Conservation (phyloP, 345 rosid species). For the Boechera stricta region DNA sequence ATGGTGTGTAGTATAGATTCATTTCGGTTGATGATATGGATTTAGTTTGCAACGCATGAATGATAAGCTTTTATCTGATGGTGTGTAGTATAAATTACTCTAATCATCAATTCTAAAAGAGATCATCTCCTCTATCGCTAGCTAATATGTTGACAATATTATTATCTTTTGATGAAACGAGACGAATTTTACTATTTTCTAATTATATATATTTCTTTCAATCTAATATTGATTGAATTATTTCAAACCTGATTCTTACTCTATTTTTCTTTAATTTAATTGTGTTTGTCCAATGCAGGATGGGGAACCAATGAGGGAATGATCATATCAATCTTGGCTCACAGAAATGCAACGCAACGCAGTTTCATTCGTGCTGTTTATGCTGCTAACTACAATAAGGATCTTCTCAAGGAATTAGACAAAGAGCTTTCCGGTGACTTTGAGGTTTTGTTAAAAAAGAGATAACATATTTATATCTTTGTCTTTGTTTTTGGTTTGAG, state of each 20-base stretch:
- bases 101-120: neutral
- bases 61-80: no score
- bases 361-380: constrained; percentile 62
- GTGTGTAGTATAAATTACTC: neutral
- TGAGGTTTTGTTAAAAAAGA: constrained; percentile 56
- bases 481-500: neutral
- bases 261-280: neutral
- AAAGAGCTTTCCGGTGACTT: constrained; percentile 82
- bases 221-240: neutral
- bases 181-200: neutral
- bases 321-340: constrained; percentile 84
- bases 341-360: constrained; percentile 79
- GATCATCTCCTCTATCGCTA: neutral
- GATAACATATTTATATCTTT: neutral
- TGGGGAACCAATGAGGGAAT: constrained; percentile 88
- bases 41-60: neutral
- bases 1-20: constrained; percentile 5
- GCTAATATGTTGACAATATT: neutral
- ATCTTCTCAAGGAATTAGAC: constrained; percentile 72
- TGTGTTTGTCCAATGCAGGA: constrained; percentile 50
- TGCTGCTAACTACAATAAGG: constrained; percentile 67
- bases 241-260: neutral
- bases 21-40: constrained; percentile 14
- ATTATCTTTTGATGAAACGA: neutral
- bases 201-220: neutral